phyloP scores from a whole-genome alignment of 2,329 filamentous ascomycete genomes.

The Scedosporium minutisporum region DNA sequence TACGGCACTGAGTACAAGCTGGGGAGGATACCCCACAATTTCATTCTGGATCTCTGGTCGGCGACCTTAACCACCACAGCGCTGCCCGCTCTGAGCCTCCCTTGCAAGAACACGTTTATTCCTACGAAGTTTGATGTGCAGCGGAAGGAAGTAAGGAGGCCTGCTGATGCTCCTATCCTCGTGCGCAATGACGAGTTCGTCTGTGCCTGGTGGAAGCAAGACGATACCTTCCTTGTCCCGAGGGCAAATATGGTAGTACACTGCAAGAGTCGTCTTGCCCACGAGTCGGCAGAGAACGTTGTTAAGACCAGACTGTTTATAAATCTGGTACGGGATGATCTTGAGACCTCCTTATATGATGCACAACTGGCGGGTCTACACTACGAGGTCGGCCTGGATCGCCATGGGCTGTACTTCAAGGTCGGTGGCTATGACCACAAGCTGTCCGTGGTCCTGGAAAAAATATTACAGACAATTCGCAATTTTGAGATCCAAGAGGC shows the following conservation, averaged over 20 bases:
- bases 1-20: conserved; percentile 91
- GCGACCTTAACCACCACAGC: conserved; percentile 49
- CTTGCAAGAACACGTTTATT: conserved; percentile 92
- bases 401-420: conserved; percentile 65
- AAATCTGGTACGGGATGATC: conserved; percentile 75
- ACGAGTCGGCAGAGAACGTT: conserved; percentile 65
- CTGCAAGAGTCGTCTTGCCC: conserved; percentile 67
- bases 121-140: conserved; percentile 88
- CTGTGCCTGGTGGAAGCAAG: conserved; percentile 95
- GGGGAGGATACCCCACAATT: conserved; percentile 67
- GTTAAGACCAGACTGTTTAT: conserved; percentile 74
- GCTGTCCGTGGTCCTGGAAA: conserved; percentile 79
- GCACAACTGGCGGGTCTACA: conserved; percentile 84
- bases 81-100: conserved; percentile 67
- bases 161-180: conserved; percentile 64
- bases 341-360: conserved; percentile 92
- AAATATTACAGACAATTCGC: conserved; percentile 74
- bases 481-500: conserved; percentile 78
- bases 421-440: conserved; percentile 95
- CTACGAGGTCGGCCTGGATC: conserved; percentile 65
- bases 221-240: conserved; percentile 96
- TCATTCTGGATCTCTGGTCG: conserved; percentile 59
- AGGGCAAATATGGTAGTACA: conserved; percentile 81
- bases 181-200: conserved; percentile 75
- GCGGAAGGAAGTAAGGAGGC: conserved; percentile 74